Conservation (phyloP, 805 yeast species). For the Danielia oregonensis region DNA sequence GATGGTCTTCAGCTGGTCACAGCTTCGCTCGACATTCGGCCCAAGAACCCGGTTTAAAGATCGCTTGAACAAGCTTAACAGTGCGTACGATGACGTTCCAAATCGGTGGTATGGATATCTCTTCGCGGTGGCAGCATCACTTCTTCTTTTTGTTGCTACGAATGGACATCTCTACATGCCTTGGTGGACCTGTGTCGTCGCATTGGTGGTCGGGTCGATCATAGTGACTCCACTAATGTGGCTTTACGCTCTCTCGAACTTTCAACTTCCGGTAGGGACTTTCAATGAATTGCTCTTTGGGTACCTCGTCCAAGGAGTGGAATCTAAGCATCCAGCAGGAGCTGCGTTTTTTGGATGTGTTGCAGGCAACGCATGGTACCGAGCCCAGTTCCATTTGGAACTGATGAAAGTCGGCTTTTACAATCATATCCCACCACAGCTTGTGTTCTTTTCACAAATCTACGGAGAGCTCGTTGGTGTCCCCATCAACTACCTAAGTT, state of each 20-base stretch:
- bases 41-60: conserved; percentile 28
- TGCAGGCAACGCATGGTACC: conserved; percentile 53
- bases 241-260: conserved; percentile 48
- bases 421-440: conserved; percentile 49
- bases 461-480: conserved; percentile 51
- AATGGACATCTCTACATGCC: conserved; percentile 34
- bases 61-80: conserved; percentile 39
- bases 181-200: conserved; percentile 43
- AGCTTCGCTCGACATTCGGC: conserved; percentile 9
- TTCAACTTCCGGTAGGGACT: conserved; percentile 50
- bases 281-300: conserved; percentile 50
- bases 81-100: conserved; percentile 42
- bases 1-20: conserved; percentile 30
- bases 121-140: conserved; percentile 27
- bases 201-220: conserved; percentile 39
- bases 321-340: conserved; percentile 42
- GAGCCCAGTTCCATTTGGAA: conserved; percentile 41
- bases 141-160: conserved; percentile 6
- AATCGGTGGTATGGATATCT: conserved; percentile 37
- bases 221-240: conserved; percentile 49
- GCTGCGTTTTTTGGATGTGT: conserved; percentile 48
- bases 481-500: conserved; percentile 48
- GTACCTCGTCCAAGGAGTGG: conserved; percentile 34
- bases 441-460: conserved; percentile 48
- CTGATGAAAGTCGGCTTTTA: conserved; percentile 50